Conservation (phyloP, 169 alveolate species). For the Plasmodium coatneyi region DNA sequence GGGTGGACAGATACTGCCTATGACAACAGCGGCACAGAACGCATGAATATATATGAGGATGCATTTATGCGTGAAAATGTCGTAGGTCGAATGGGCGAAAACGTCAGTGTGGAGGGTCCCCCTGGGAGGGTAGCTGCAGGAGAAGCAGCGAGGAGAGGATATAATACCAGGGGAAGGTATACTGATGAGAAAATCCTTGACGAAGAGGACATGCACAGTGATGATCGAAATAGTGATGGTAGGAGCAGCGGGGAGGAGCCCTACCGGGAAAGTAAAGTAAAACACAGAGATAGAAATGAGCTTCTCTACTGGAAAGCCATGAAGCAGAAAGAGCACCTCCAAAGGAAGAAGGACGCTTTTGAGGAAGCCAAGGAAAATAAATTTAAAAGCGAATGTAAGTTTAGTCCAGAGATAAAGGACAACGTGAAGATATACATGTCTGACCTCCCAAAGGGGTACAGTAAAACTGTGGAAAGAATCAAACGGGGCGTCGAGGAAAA, state of each 20-base stretch:
- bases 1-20: background rate
- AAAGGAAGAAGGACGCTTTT: conserved; percentile 8
- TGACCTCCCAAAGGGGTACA: conserved; percentile 54
- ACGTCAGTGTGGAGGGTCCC: background rate
- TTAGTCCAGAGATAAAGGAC: conserved; percentile 42
- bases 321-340: conserved; percentile 36
- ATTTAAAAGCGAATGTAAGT: conserved; percentile 45
- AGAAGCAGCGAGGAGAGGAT: background rate
- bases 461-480: conserved; percentile 52
- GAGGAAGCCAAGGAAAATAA: conserved; percentile 29
- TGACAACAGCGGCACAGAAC: background rate
- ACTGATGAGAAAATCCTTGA: background rate
- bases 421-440: conserved; percentile 50
- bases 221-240: background rate
- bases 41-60: background rate
- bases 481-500: conserved; percentile 73
- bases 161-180: background rate
- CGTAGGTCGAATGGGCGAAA: background rate
- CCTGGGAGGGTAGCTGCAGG: background rate
- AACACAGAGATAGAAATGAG: conserved; percentile 17
- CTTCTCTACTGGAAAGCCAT: conserved; percentile 50
- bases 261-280: background rate
- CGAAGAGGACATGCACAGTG: background rate
- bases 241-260: background rate
- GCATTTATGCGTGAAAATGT: background rate